These are phyloP conservation scores for Pleurotus ostreatus DNA, from an alignment of 768 basidiomycete genomes.

Conservation along the genomic window DNA sequence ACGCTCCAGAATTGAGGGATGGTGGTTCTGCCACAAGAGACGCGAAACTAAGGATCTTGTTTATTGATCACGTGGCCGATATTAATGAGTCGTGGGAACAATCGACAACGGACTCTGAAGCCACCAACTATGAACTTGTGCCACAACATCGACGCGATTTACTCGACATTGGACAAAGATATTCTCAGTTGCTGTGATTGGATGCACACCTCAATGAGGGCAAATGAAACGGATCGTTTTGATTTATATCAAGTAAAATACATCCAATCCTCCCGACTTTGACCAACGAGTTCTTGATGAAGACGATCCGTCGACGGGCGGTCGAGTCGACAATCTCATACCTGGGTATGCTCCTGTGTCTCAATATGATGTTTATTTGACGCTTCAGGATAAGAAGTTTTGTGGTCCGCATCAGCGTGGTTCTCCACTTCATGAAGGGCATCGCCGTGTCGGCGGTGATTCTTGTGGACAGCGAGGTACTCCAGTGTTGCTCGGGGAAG, in stretches of 20 bases:
- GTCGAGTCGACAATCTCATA: neutral
- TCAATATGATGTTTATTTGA: neutral
- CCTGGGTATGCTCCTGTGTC: neutral
- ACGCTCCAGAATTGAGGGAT: neutral
- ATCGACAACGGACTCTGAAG: too few relatives aligned
- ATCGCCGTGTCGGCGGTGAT: conserved; percentile 8
- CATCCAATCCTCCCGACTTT: too few relatives aligned
- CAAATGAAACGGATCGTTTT: too few relatives aligned
- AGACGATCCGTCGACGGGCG: too few relatives aligned
- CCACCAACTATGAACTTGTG: too few relatives aligned
- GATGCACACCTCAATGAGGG: too few relatives aligned
- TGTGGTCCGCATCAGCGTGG: neutral
- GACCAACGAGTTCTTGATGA: too few relatives aligned
- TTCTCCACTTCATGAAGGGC: neutral
- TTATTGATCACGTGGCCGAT: neutral
- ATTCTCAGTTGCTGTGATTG: too few relatives aligned
- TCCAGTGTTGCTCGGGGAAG: conserved; percentile 9
- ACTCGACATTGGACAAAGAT: too few relatives aligned
- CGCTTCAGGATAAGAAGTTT: neutral
- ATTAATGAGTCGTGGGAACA: too few relatives aligned
- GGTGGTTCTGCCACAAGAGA: neutral
- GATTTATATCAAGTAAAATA: too few relatives aligned
- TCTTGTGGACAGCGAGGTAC: conserved; percentile 10
- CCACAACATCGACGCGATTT: too few relatives aligned
- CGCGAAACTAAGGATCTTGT: neutral